phyloP scores from a whole-genome alignment of 441 rosid genomes.

The Daphne laureola region DNA sequence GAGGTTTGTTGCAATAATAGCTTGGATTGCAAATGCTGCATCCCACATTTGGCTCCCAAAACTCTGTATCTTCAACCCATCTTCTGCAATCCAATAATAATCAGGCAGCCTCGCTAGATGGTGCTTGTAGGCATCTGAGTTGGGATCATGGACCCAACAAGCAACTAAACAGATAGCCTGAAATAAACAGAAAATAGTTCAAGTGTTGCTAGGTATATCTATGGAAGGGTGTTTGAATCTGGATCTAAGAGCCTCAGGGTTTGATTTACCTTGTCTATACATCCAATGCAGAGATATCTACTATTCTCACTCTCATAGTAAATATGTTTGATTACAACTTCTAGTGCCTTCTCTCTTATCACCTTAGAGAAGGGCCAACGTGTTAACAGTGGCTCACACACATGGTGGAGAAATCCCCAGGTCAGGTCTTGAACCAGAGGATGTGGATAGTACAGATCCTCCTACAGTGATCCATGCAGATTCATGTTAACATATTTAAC shows the following conservation, averaged over 20 bases:
- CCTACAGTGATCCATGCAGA: constrained; percentile 19
- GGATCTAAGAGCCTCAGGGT: no score
- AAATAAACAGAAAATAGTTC: not conserved
- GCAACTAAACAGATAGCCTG: constrained; percentile 46
- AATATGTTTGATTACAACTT: constrained; percentile 36
- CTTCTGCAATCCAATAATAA: constrained; percentile 58
- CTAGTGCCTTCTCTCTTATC: constrained; percentile 37
- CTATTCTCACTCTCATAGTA: constrained; percentile 55
- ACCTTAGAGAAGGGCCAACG: constrained; percentile 44
- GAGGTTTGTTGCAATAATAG: constrained; percentile 37
- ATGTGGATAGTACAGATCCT: constrained; percentile 50
- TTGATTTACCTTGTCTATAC: constrained; percentile 38
- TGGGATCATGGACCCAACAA: constrained; percentile 50
- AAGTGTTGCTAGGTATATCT: not conserved
- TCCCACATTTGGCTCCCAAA: constrained; percentile 62
- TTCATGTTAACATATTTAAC: no score
- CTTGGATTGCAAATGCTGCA: constrained; percentile 45
- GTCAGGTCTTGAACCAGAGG: constrained; percentile 45
- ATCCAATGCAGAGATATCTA: constrained; percentile 47
- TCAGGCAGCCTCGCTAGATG: constrained; percentile 52
- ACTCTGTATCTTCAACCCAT: constrained; percentile 52
- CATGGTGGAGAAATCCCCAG: constrained; percentile 42
- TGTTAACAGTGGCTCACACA: constrained; percentile 37
- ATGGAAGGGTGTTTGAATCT: not conserved
- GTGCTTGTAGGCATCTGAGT: constrained; percentile 39